phyloP scores from a whole-genome alignment of 805 yeast genomes.

The Candida coquimbonensis region DNA sequence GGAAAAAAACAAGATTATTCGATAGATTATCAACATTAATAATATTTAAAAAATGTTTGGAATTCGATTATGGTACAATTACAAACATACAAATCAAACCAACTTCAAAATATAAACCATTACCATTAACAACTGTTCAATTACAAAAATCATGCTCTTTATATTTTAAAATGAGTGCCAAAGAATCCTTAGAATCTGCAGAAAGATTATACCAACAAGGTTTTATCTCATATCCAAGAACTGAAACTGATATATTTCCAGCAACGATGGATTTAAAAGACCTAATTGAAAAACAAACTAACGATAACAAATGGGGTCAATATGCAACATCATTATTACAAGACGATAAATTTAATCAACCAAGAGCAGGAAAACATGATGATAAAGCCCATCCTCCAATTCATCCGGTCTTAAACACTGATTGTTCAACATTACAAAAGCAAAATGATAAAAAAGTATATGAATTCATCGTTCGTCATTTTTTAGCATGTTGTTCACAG shows the following conservation, averaged over 20 bases:
- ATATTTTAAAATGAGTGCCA: conserved; percentile 71
- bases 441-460: conserved; percentile 63
- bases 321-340: conserved; percentile 48
- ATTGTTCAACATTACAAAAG: conserved; percentile 19
- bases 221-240: conserved; percentile 89
- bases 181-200: conserved; percentile 68
- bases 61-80: conserved; percentile 43
- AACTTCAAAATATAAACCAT: conserved; percentile 71
- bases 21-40: conserved; percentile 61
- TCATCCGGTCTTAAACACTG: conserved; percentile 65
- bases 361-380: conserved; percentile 76
- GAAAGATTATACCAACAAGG: conserved; percentile 84
- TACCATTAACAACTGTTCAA: conserved; percentile 92
- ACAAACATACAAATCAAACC: conserved; percentile 48
- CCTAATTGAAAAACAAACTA: conserved; percentile 54
- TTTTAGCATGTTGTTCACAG: conserved; percentile 84
- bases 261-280: conserved; percentile 59
- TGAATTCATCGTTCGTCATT: conserved; percentile 79
- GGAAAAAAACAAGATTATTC: conserved; percentile 69
- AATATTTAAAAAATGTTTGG: conserved; percentile 63
- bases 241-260: conserved; percentile 91
- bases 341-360: conserved; percentile 43
- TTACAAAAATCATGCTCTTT: conserved; percentile 81
- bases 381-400: conserved; percentile 99
- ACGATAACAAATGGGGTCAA: conserved; percentile 57